Conservation (phyloP, 257 asterid genomes). For the Scutellaria baicalensis region DNA sequence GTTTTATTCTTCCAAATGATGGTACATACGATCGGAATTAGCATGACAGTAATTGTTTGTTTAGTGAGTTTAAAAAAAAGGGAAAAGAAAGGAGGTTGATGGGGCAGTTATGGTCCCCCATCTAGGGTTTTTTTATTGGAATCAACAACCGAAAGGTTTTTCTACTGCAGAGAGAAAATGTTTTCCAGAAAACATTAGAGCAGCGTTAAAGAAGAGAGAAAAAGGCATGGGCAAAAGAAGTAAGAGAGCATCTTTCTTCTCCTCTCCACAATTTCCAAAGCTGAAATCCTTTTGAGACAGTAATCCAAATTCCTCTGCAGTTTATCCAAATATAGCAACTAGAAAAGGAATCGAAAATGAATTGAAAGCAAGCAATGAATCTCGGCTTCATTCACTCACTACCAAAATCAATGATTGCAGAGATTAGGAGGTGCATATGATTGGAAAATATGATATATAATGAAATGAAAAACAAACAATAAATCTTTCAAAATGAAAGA, state of each 20-base stretch:
- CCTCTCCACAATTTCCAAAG: constrained; percentile 25
- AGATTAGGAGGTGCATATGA: background rate
- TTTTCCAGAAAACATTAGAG: background rate
- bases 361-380: background rate
- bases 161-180: background rate
- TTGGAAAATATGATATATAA: background rate
- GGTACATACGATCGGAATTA: background rate
- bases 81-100: constrained; percentile 3
- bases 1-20: background rate
- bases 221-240: background rate
- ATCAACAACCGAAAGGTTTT: constrained; percentile 24
- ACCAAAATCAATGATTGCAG: background rate
- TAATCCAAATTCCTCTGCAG: constrained; percentile 1
- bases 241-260: constrained; percentile 5
- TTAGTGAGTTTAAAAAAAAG: background rate
- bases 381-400: no score
- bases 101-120: constrained; percentile 45
- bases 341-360: background rate
- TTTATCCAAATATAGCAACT: constrained; percentile 22
- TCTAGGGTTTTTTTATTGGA: constrained; percentile 31
- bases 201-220: background rate
- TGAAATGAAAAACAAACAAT: background rate
- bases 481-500: background rate
- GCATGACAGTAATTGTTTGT: no score
- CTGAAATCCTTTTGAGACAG: constrained; percentile 11